Conservation (phyloP, 495 filamentous ascomycete genomes). For the Penicillium robsamsonii region DNA sequence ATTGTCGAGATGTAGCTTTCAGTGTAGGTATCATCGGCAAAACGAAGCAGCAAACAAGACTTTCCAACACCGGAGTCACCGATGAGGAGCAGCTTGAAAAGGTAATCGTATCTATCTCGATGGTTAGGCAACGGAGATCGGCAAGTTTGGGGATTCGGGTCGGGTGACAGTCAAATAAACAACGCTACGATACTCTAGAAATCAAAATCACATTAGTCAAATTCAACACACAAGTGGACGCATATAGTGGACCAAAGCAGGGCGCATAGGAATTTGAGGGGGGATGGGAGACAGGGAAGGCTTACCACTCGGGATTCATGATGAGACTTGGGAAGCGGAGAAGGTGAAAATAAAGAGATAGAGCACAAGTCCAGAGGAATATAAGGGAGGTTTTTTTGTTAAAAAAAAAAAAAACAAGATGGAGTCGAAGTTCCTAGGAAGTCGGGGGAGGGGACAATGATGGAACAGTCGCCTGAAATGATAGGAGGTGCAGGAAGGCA, state of each 20-base stretch:
- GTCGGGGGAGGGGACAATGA: constrained; percentile 16
- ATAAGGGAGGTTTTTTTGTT: neutral
- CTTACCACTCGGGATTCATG: constrained; percentile 97
- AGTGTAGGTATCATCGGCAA: constrained; percentile 99
- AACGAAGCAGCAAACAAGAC: constrained; percentile 95
- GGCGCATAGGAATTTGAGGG: constrained; percentile 12
- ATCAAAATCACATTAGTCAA: constrained; percentile 11
- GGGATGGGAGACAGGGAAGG: constrained; percentile 29
- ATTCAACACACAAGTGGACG: neutral
- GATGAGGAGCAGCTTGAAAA: constrained; percentile 99
- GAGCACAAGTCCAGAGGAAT: neutral
- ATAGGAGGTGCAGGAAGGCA: constrained; percentile 37
- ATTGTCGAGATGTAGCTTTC: constrained; percentile 99
- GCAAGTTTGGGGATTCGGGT: constrained; percentile 12
- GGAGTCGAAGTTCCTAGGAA: constrained; percentile 5
- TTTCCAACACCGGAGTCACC: constrained; percentile 99
- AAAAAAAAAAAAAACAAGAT: constrained; percentile 5
- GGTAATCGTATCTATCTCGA: constrained; percentile 89
- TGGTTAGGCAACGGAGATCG: constrained; percentile 30
- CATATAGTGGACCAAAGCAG: neutral
- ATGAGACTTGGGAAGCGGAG: constrained; percentile 32
- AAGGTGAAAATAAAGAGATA: neutral
- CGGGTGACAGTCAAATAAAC: constrained; percentile 2
- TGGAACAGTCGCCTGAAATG: constrained; percentile 34
- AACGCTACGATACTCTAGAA: constrained; percentile 23